phyloP scores from a whole-genome alignment of 371 early-diverging fungal species.

The Gilbertella persicaria region DNA sequence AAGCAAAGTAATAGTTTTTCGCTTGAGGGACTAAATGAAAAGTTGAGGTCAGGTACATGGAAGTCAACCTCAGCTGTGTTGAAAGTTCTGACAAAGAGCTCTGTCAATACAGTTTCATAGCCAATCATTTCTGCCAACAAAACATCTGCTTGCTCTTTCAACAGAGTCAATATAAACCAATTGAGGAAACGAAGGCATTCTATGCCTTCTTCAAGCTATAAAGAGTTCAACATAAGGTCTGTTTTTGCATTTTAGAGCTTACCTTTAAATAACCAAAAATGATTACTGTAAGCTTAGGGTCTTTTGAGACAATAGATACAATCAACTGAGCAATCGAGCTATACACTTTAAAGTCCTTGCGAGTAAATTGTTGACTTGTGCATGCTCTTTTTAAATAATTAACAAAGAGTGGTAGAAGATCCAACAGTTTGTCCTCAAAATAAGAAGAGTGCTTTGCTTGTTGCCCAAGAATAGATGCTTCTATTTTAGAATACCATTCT shows the following conservation, averaged over 20 bases:
- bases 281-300: conserved; percentile 26
- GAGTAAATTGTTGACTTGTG: conserved; percentile 42
- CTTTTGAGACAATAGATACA: conserved; percentile 36
- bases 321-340: conserved; percentile 38
- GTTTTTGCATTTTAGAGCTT: conserved; percentile 2
- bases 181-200: conserved; percentile 49
- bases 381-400: conserved; percentile 39
- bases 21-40: conserved; percentile 41
- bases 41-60: conserved; percentile 39
- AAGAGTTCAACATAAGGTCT: neutral
- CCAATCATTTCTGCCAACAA: conserved; percentile 28
- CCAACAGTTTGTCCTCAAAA: conserved; percentile 34
- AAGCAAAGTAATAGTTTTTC: conserved; percentile 46
- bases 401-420: conserved; percentile 34
- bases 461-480: conserved; percentile 26
- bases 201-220: conserved; percentile 43
- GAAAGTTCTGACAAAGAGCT: conserved; percentile 42
- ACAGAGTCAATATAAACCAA: conserved; percentile 46
- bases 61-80: conserved; percentile 44
- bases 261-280: conserved; percentile 46
- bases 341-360: conserved; percentile 51
- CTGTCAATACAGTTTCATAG: conserved; percentile 41
- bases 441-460: conserved; percentile 20
- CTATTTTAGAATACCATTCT: conserved; percentile 42
- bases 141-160: conserved; percentile 23